A percentile compares a stretch with the other conserved stretches of the same genome.
These are phyloP conservation scores for Fraxinus sp. DNA, from an alignment of 305 asterid species.

Conservation along the genomic window DNA sequence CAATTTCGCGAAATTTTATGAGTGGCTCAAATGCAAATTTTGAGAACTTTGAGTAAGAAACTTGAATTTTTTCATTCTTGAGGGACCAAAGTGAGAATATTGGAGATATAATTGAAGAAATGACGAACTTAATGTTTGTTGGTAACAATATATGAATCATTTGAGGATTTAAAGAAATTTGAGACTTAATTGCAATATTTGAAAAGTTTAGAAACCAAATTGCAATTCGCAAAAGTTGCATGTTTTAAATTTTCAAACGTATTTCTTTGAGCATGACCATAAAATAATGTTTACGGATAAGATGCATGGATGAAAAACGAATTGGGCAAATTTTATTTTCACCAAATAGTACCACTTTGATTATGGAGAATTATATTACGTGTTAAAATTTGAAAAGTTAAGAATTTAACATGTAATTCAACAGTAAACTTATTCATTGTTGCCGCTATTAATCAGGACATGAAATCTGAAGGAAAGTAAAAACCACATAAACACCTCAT, in stretches of 20 bases:
- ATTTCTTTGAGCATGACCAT: background rate
- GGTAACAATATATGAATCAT: background rate
- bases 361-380: background rate
- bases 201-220: background rate
- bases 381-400: background rate
- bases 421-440: background rate
- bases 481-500: conserved; percentile 43
- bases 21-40: background rate
- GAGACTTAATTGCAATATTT: background rate
- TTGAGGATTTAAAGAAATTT: background rate
- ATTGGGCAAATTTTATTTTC: background rate
- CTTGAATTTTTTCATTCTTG: background rate
- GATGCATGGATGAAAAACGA: background rate
- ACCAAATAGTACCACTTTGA: background rate
- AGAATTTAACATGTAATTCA: background rate
- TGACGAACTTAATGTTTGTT: background rate
- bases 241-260: background rate
- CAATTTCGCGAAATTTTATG: background rate
- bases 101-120: background rate
- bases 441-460: background rate
- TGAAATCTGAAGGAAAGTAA: background rate
- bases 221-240: background rate
- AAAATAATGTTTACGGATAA: background rate
- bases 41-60: background rate
- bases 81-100: background rate